These are phyloP conservation scores for Solanum corneliomulleri DNA, from an alignment of 257 asterid species.

Conservation along the genomic window DNA sequence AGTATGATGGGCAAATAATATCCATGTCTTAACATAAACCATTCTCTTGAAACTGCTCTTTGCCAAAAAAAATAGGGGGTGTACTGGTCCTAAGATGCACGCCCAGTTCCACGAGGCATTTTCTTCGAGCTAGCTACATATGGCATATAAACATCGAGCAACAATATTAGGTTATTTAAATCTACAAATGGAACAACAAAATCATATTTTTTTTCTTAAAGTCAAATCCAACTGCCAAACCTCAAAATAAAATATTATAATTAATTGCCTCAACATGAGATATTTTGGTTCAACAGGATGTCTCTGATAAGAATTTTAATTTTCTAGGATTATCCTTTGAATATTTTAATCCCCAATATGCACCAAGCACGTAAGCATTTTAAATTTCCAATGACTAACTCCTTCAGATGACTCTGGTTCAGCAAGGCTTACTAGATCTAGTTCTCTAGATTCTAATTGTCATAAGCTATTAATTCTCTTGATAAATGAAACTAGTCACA, in stretches of 20 bases:
- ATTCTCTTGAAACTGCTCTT: not conserved
- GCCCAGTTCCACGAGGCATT: conserved; percentile 94
- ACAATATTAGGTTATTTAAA: not conserved
- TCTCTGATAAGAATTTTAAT: not conserved
- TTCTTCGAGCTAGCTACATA: conserved; percentile 54
- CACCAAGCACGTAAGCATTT: not conserved
- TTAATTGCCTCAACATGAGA: not conserved
- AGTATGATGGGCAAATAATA: not conserved
- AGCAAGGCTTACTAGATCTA: not conserved
- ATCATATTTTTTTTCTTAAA: not conserved
- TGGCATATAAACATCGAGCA: not conserved
- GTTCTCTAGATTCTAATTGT: not conserved
- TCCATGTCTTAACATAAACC: not conserved
- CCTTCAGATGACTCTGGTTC: not conserved
- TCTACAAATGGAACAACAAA: not conserved
- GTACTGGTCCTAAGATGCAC: conserved; percentile 41
- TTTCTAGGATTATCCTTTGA: not conserved
- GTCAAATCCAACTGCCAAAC: not conserved
- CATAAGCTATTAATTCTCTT: not conserved
- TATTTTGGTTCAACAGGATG: not conserved
- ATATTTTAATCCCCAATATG: not conserved
- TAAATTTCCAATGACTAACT: not conserved
- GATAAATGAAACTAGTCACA: not conserved
- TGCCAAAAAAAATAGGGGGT: not conserved
- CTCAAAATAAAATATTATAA: not conserved